phyloP scores from a whole-genome alignment of 129 eudicot genomes.

The Lactuca saligna region DNA sequence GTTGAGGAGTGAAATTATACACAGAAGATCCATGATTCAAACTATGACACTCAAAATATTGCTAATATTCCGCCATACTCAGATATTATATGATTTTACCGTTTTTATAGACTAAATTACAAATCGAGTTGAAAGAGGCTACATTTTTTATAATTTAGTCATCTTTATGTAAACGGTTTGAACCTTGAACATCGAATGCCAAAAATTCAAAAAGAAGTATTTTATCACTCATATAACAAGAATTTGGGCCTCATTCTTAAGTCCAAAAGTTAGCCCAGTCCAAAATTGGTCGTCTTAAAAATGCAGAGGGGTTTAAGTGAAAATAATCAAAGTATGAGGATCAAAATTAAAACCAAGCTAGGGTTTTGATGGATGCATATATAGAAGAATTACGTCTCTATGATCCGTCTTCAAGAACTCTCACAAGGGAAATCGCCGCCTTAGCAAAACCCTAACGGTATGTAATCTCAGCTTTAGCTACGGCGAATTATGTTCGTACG shows the following conservation, averaged over 20 bases:
- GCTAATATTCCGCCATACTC: no score
- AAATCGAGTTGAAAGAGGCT: no score
- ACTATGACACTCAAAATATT: no score
- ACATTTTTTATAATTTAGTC: no score
- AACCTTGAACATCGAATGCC: no score
- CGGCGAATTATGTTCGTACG: not conserved
- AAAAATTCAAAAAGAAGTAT: no score
- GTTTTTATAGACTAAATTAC: no score
- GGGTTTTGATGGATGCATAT: constrained; percentile 33
- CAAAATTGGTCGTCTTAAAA: not conserved
- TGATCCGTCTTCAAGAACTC: not conserved
- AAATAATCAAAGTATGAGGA: constrained; percentile 9
- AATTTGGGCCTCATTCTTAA: no score
- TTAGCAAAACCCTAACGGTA: constrained; percentile 39
- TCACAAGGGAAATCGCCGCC: constrained; percentile 31
- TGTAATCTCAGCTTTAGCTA: constrained; percentile 1
- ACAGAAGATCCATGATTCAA: no score
- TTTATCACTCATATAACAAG: not conserved
- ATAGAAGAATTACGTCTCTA: not conserved
- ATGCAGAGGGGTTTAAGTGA: not conserved
- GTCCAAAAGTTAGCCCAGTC: not conserved
- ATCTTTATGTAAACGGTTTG: no score
- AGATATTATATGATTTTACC: no score
- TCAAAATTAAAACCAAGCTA: constrained; percentile 9
- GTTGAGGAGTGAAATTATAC: no score